Base-by-base conservation (phyloP, 768 basidiomycete species). In the Suillus occidentalis region DNA sequence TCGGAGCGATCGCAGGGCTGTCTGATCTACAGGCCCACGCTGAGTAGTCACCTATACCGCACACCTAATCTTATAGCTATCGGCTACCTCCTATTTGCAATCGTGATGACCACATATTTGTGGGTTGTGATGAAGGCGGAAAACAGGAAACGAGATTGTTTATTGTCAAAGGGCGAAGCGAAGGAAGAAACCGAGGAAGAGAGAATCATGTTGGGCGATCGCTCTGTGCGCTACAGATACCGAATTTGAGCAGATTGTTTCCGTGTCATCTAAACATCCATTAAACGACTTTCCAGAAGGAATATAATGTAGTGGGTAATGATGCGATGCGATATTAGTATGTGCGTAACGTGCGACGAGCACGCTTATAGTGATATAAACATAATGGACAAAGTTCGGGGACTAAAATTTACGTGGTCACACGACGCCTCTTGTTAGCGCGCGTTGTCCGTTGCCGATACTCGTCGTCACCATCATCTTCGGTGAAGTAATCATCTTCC, bases 1-100 rank as follows among this genome's bases (percentile, higher is more conserved):
- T 85, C 42, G 88, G 86, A 3, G 86, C 87, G 20, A 83, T 87
- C 49, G 81, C 82, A 55, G 87, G 87, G 81, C 76, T 80, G 84
- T 58, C 75, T 87, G 62, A 77, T 88, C 61, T 88, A 87, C 70
- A 73, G 85, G 28, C 86, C 86, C 4, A 79, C 75, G 60, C 79
- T 87, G 34, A 72, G 77, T 10, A 76, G 70, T 5, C 75, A 87
- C 68, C 69, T 77, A 61, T 88, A 80, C 76, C 81, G 85, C 43
- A 84, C 72, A 65, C 86, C 85, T 9, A 86, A 88, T 68, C 81
- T 84, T 31, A 85, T 88, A 49, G 76, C 87, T 2, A 85, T 88
- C 61, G 85, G 85, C n/a, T 88, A 87, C 64, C 72, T 88, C 22
- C 65, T 82, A 8, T 86, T 86, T 67, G 75, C 83, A 6, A 77